Percentiles rank a stretch among this genome's conserved stretches.
Conservation (phyloP, 768 basidiomycete genomes). For the Sporobolomyces roseus region DNA sequence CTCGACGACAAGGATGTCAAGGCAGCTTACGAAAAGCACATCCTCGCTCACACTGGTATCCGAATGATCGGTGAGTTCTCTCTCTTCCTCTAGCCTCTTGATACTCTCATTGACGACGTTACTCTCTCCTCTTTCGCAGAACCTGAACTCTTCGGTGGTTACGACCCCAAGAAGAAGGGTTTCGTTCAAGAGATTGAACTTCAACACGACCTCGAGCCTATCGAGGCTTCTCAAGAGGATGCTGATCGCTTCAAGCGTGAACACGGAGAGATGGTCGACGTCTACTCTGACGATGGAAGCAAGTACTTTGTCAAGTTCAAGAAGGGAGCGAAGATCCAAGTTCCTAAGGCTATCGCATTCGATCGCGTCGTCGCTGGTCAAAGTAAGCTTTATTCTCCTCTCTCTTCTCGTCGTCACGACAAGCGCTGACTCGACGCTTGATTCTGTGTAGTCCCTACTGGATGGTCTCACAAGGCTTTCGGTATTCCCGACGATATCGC, state of each 20-base stretch:
- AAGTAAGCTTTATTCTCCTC: too few species aligned
- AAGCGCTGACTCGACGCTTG: too few species aligned
- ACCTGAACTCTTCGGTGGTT: slow-evolving; percentile 95
- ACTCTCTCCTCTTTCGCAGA: slow-evolving; percentile 55
- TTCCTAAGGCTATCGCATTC: slow-evolving; percentile 94
- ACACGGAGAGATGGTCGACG: slow-evolving; percentile 92
- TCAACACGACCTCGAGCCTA: slow-evolving; percentile 89
- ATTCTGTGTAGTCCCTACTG: too few species aligned
- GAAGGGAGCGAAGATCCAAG: slow-evolving; percentile 80
- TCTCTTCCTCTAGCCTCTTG: neutral
- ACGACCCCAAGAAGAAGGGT: slow-evolving; percentile 93
- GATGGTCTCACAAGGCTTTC: slow-evolving; percentile 93
- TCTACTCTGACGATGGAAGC: slow-evolving; percentile 86
- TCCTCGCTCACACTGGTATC: slow-evolving; percentile 83
- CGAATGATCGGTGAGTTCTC: slow-evolving; percentile 74
- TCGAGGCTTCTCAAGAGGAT: slow-evolving; percentile 86
- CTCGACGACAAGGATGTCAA: slow-evolving; percentile 97
- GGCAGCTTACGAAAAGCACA: slow-evolving; percentile 89
- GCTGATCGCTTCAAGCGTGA: slow-evolving; percentile 93
- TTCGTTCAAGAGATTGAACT: slow-evolving; percentile 98
- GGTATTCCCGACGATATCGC: slow-evolving; percentile 96
- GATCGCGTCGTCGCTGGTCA: slow-evolving; percentile 92
- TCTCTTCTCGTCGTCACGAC: too few species aligned
- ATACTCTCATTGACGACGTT: slow-evolving; percentile 24
- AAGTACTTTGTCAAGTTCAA: slow-evolving; percentile 99